A percentile compares a stretch with the other conserved stretches of the same genome.
Evolutionary conservation across 1,284 basidiomycete species (phyloP).

Genomic region (Rhodotorula sp.): DNA sequence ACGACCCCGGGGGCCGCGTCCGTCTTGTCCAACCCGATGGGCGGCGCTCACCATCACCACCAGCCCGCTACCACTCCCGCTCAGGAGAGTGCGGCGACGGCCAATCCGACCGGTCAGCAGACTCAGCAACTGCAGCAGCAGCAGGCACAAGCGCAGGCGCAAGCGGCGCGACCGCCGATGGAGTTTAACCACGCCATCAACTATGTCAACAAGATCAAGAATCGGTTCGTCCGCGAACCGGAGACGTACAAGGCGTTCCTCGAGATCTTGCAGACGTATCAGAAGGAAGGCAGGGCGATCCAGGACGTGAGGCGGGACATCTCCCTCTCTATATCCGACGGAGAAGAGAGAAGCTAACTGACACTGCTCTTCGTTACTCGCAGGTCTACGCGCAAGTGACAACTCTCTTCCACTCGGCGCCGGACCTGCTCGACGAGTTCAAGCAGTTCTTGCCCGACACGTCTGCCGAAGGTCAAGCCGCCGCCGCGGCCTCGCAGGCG

Average conservation of each 20-base stretch:
- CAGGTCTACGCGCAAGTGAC: slow-evolving; percentile 92
- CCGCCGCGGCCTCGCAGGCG: not conserved
- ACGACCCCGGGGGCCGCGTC: slow-evolving; percentile 28
- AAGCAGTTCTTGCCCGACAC: slow-evolving; percentile 87
- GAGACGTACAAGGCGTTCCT: slow-evolving; percentile 98
- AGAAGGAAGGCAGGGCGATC: slow-evolving; percentile 84
- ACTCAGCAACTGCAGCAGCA: slow-evolving; percentile 8
- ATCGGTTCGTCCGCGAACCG: slow-evolving; percentile 82
- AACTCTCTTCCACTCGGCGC: slow-evolving; percentile 83
- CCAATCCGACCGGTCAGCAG: no score
- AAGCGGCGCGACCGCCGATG: slow-evolving; percentile 49
- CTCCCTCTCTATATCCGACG: no score
- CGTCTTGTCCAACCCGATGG: slow-evolving; percentile 21
- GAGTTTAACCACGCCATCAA: slow-evolving; percentile 98
- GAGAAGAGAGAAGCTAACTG: not conserved
- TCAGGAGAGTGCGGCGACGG: no score
- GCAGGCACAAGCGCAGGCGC: slow-evolving; percentile 1
- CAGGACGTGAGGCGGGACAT: slow-evolving; percentile 64
- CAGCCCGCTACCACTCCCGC: no score
- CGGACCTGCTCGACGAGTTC: slow-evolving; percentile 90
- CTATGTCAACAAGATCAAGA: slow-evolving; percentile 99
- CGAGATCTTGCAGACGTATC: slow-evolving; percentile 96
- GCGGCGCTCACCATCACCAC: no score
- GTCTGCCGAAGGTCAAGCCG: slow-evolving; percentile 26
- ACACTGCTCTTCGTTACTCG: not conserved